Evolutionary conservation across 2,329 filamentous ascomycete genomes (phyloP).

Genomic region (Fusarium liriodendri): DNA sequence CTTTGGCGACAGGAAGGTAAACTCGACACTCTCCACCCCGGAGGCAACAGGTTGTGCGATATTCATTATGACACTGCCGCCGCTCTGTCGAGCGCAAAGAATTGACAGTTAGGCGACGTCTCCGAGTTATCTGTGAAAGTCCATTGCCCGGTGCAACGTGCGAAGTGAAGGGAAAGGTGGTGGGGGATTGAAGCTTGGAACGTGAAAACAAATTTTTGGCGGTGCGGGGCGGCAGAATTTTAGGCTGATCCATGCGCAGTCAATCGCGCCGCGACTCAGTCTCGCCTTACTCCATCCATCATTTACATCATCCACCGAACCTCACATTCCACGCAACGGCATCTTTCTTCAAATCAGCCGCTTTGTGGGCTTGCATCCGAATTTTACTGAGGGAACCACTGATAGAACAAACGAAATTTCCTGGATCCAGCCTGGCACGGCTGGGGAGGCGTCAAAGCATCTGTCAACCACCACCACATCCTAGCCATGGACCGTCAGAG

Average conservation of each 20-base stretch:
- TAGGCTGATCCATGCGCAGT: constrained; percentile 24
- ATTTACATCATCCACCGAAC: constrained; percentile 23
- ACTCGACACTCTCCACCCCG: constrained; percentile 87
- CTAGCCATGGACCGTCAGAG: constrained; percentile 63
- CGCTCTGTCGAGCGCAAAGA: constrained; percentile 27
- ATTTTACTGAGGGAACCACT: neutral
- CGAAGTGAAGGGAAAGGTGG: constrained; percentile 35
- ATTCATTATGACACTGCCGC: constrained; percentile 64
- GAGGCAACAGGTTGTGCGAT: constrained; percentile 86
- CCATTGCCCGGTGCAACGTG: constrained; percentile 37
- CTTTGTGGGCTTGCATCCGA: neutral
- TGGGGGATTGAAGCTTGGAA: constrained; percentile 33
- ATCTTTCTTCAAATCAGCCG: neutral
- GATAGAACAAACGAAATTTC: neutral
- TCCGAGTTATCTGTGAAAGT: constrained; percentile 35
- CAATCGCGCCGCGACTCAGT: constrained; percentile 23
- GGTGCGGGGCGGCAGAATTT: constrained; percentile 58
- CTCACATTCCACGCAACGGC: neutral
- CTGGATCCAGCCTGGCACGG: neutral
- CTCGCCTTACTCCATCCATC: constrained; percentile 18
- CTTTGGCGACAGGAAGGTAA: constrained; percentile 82
- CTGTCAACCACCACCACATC: neutral
- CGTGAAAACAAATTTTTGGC: constrained; percentile 56
- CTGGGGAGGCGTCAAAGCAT: neutral
- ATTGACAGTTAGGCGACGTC: constrained; percentile 40